phyloP scores from a whole-genome alignment of 1,284 basidiomycete genomes.

The Porodaedalea pini region DNA sequence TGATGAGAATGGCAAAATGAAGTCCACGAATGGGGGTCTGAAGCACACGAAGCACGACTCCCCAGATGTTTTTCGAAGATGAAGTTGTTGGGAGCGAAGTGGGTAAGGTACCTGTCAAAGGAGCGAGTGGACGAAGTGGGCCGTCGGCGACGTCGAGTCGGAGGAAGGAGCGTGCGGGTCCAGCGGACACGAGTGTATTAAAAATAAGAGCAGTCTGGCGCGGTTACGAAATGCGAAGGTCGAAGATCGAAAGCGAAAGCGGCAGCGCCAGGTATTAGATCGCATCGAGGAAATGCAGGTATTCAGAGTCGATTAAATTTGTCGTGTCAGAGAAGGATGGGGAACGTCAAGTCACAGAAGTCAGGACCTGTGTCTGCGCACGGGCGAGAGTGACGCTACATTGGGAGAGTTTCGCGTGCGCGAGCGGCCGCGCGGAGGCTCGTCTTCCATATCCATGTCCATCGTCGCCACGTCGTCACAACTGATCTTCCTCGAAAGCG shows the following conservation, averaged over 20 bases:
- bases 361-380: conserved; percentile 8
- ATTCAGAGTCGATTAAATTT: neutral
- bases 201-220: conserved; percentile 2
- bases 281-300: neutral
- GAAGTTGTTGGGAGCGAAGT: neutral
- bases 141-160: conserved; percentile 3
- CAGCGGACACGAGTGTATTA: conserved; percentile 2
- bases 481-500: conserved; percentile 1
- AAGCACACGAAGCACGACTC: no score
- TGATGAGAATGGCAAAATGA: neutral
- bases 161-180: neutral
- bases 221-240: conserved; percentile 2
- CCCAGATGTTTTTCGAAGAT: no score
- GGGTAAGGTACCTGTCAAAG: conserved; percentile 7
- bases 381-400: conserved; percentile 9
- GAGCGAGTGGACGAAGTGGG: conserved; percentile 3
- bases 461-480: neutral
- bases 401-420: conserved; percentile 13
- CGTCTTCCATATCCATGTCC: conserved; percentile 6
- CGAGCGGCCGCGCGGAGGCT: conserved; percentile 17
- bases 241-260: neutral
- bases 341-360: neutral
- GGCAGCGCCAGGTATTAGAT: conserved; percentile 1
- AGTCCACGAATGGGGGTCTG: neutral
- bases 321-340: neutral